Percentiles rank a stretch among this genome's conserved stretches.
These are phyloP conservation scores for Solanum boliviense DNA, from an alignment of 257 asterid genomes.

Conservation along the genomic window DNA sequence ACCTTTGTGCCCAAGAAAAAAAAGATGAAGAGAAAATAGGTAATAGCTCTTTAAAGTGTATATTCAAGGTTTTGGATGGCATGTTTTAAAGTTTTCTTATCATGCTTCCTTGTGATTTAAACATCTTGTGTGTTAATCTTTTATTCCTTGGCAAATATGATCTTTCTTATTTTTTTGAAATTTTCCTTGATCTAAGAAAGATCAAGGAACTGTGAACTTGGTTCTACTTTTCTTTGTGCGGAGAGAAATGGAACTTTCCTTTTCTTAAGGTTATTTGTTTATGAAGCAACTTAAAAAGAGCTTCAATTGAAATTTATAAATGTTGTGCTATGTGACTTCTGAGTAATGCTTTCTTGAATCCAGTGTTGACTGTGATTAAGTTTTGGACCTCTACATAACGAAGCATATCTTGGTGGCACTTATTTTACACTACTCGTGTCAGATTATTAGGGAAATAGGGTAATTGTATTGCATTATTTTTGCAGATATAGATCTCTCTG, in stretches of 20 bases:
- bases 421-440: background rate
- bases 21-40: background rate
- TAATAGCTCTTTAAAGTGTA: background rate
- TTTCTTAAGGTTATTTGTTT: background rate
- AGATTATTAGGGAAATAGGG: background rate
- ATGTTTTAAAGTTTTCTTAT: background rate
- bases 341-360: background rate
- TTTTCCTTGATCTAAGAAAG: background rate
- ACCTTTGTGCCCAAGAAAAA: background rate
- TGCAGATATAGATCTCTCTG: conserved; percentile 86
- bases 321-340: background rate
- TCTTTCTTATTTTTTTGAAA: background rate
- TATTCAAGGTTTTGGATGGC: background rate
- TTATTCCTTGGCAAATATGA: background rate
- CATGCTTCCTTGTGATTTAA: background rate
- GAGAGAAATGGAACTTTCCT: background rate
- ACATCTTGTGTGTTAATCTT: background rate
- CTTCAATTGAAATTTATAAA: background rate
- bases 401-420: background rate
- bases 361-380: background rate
- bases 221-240: background rate
- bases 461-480: background rate
- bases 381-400: background rate
- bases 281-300: background rate
- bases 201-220: background rate